phyloP scores from a whole-genome alignment of 2,329 filamentous ascomycete species.

The Fusarium pseudoanthophilum region DNA sequence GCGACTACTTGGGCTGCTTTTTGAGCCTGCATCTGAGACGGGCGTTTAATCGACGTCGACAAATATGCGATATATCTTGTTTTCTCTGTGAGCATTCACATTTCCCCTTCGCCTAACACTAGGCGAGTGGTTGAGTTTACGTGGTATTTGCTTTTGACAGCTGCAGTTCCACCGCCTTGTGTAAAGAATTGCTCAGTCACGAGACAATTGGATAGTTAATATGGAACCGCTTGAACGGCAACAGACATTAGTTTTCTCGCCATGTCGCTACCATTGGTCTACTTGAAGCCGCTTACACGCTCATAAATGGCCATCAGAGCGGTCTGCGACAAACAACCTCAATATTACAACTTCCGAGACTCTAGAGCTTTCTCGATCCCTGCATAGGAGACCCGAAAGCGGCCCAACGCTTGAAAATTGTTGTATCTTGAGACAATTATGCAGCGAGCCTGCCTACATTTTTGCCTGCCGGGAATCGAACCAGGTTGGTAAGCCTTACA shows the following conservation, averaged over 20 bases:
- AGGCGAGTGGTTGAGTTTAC: background rate
- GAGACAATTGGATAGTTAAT: background rate
- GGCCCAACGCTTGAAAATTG: background rate
- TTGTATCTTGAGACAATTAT: background rate
- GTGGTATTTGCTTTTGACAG: conserved; percentile 2
- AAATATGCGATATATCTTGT: background rate
- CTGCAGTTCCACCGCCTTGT: background rate
- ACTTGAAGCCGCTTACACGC: background rate
- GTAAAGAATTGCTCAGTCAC: background rate
- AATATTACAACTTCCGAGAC: background rate
- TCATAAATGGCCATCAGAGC: background rate
- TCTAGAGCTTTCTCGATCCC: background rate
- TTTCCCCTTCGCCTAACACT: background rate
- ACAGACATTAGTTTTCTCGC: background rate
- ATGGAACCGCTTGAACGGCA: background rate
- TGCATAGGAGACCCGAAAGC: background rate
- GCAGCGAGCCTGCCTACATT: background rate
- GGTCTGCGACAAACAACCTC: conserved; percentile 1
- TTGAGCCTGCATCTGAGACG: background rate
- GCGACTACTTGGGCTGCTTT: background rate
- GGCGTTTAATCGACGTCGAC: background rate
- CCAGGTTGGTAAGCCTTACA: background rate
- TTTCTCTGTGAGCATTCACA: background rate
- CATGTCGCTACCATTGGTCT: background rate
- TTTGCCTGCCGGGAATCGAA: background rate